phyloP scores from a whole-genome alignment of 116 monocot species.

The Phalaenopsis hybrid region DNA sequence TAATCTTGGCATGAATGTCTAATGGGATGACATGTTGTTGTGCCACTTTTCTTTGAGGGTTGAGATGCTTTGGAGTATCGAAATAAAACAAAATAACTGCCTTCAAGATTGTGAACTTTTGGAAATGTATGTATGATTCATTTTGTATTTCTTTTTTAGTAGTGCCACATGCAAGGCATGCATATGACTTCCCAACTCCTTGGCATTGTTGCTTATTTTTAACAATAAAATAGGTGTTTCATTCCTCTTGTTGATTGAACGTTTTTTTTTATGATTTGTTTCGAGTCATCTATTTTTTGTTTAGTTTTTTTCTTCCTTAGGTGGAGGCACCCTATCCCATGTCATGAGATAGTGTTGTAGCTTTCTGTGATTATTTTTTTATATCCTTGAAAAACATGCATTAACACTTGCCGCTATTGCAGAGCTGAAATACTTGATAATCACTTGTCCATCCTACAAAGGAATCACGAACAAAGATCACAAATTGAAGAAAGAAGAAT shows the following conservation, averaged over 20 bases:
- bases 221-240: neutral
- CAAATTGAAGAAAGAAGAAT: constrained; percentile 78
- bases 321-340: neutral
- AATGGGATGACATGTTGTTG: too few species aligned
- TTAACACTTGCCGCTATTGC: neutral
- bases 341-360: neutral
- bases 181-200: neutral
- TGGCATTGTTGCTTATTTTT: neutral
- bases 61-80: too few species aligned
- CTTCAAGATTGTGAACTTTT: neutral
- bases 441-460: constrained; percentile 72
- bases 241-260: neutral
- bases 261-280: neutral
- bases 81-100: neutral
- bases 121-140: neutral
- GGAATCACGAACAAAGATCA: constrained; percentile 80
- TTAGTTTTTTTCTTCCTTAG: neutral
- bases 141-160: neutral
- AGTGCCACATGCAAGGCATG: neutral
- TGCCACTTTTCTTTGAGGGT: too few species aligned
- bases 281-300: neutral
- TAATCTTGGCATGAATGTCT: too few species aligned
- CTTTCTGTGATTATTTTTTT: neutral
- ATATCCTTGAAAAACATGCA: neutral
- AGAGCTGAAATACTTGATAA: constrained; percentile 76